phyloP scores from a whole-genome alignment of 2,329 filamentous ascomycete genomes.

The Fusarium acutatum region DNA sequence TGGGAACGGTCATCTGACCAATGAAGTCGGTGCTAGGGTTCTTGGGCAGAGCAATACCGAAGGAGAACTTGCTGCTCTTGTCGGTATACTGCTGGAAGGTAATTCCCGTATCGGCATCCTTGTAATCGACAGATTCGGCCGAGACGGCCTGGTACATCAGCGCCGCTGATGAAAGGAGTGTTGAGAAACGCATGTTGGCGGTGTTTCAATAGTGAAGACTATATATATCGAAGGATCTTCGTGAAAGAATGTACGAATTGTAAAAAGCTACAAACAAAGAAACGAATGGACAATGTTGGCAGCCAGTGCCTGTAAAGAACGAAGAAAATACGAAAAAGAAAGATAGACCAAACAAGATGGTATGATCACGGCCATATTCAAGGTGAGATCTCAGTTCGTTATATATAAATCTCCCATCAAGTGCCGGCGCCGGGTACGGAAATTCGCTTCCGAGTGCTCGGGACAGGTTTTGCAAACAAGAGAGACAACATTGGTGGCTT shows the following conservation, averaged over 20 bases:
- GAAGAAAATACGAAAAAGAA: conserved; percentile 4
- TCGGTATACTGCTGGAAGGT: conserved; percentile 61
- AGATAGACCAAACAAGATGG: conserved; percentile 21
- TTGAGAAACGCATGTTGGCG: conserved; percentile 30
- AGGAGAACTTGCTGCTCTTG: conserved; percentile 55
- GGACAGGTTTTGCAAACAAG: conserved; percentile 13
- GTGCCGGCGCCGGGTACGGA: not conserved
- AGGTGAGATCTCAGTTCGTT: not conserved
- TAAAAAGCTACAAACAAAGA: conserved; percentile 1
- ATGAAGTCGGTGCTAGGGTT: conserved; percentile 66
- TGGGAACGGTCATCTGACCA: conserved; percentile 61
- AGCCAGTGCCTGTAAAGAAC: conserved; percentile 32
- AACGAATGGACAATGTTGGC: conserved; percentile 25
- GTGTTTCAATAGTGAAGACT: not conserved
- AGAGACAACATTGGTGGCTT: conserved; percentile 19
- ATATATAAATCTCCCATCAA: conserved; percentile 8
- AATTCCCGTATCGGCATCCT: conserved; percentile 60
- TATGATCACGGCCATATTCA: not conserved
- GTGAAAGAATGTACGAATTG: not conserved
- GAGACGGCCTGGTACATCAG: conserved; percentile 23
- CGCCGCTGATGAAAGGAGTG: conserved; percentile 29
- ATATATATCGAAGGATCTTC: conserved; percentile 1
- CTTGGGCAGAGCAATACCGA: conserved; percentile 63
- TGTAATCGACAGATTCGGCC: conserved; percentile 44
- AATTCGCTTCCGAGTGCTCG: conserved; percentile 18